A percentile compares a stretch with the other conserved stretches of the same genome.
These are phyloP conservation scores for Penicillium longicatenatum DNA, from an alignment of 495 filamentous ascomycete species.

Conservation along the genomic window DNA sequence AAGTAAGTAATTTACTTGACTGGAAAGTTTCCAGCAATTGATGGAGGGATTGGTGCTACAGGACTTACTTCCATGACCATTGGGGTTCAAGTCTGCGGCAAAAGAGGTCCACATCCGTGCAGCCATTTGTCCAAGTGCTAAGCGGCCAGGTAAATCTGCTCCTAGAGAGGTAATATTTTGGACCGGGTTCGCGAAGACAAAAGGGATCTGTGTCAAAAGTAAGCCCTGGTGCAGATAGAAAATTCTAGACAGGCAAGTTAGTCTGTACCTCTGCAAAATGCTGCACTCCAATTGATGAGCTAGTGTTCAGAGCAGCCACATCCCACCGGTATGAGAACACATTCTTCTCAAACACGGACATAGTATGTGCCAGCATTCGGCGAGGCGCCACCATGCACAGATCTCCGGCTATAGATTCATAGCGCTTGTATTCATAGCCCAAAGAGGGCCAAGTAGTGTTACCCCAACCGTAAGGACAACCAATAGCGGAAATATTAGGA, in stretches of 20 bases:
- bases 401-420: slow-evolving; percentile 56
- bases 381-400: slow-evolving; percentile 56
- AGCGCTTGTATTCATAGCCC: slow-evolving; percentile 55
- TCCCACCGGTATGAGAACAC: slow-evolving; percentile 63
- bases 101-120: slow-evolving; percentile 58
- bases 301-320: slow-evolving; percentile 33
- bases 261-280: slow-evolving; percentile 39
- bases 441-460: slow-evolving; percentile 41
- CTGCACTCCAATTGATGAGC: slow-evolving; percentile 34
- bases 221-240: neutral
- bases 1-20: neutral
- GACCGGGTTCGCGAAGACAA: slow-evolving; percentile 54
- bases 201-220: slow-evolving; percentile 31
- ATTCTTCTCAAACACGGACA: slow-evolving; percentile 39
- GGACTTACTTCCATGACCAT: slow-evolving; percentile 35
- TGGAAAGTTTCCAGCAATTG: neutral
- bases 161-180: slow-evolving; percentile 36
- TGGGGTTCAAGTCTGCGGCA: slow-evolving; percentile 52
- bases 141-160: slow-evolving; percentile 26
- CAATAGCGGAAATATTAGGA: slow-evolving; percentile 45
- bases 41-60: neutral
- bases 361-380: slow-evolving; percentile 51
- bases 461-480: slow-evolving; percentile 53
- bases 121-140: slow-evolving; percentile 43
- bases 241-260: neutral